phyloP scores from a whole-genome alignment of 306 rosid genomes.

The Lablab purpureus region DNA sequence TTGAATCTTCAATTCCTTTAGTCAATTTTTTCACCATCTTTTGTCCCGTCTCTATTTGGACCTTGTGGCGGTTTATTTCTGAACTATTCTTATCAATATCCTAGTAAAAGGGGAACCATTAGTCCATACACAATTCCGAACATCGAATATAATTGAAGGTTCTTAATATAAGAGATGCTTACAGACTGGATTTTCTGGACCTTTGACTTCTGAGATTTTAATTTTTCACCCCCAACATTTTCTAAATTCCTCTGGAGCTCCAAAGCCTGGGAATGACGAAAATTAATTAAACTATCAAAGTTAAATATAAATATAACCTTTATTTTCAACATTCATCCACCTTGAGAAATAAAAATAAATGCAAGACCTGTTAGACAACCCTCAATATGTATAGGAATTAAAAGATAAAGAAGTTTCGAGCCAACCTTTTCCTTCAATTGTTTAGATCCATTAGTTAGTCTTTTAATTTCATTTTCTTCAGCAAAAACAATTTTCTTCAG shows the following conservation, averaged over 20 bases:
- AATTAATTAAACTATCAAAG: slow-evolving; percentile 23
- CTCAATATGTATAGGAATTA: slow-evolving; percentile 31
- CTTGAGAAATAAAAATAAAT: slow-evolving; percentile 22
- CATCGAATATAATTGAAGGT: slow-evolving; percentile 34
- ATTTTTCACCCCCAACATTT: slow-evolving; percentile 89
- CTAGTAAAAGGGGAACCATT: slow-evolving; percentile 58
- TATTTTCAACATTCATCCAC: slow-evolving; percentile 29
- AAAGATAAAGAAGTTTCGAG: slow-evolving; percentile 26
- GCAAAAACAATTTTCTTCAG: slow-evolving; percentile 64
- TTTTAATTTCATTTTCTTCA: slow-evolving; percentile 76
- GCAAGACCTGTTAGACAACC: slow-evolving; percentile 37
- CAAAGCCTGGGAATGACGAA: slow-evolving; percentile 62
- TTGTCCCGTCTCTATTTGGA: slow-evolving; percentile 88
- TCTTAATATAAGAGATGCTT: slow-evolving; percentile 52
- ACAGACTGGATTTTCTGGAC: slow-evolving; percentile 90
- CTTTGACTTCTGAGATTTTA: slow-evolving; percentile 81
- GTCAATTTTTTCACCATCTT: slow-evolving; percentile 83
- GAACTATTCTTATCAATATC: slow-evolving; percentile 83
- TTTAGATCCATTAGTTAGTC: slow-evolving; percentile 78
- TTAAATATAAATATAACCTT: slow-evolving; percentile 25
- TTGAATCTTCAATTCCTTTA: slow-evolving; percentile 85
- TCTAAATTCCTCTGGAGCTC: slow-evolving; percentile 85
- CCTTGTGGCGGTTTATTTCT: slow-evolving; percentile 89
- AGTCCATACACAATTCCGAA: slow-evolving; percentile 39
- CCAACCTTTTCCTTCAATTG: slow-evolving; percentile 84